A percentile compares a stretch with the other conserved stretches of the same genome.
Evolutionary conservation across 129 eudicot genomes (phyloP).

Genomic region (Erigeron canadensis): DNA sequence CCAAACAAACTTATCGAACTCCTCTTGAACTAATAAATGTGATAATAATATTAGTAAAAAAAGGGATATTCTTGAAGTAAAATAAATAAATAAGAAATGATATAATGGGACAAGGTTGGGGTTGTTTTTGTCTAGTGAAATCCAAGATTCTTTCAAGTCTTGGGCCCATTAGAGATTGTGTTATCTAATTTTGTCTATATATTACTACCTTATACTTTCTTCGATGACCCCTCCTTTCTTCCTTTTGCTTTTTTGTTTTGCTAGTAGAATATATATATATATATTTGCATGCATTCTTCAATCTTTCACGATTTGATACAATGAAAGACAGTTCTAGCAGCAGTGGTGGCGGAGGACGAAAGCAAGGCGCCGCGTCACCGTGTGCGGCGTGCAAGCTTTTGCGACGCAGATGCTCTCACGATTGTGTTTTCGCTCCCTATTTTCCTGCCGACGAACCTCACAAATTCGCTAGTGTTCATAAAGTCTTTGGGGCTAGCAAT

Average conservation of each 20-base stretch:
- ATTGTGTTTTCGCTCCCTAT: slow-evolving; percentile 78
- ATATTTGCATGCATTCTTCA: slow-evolving; percentile 25
- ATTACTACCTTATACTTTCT: slow-evolving; percentile 33
- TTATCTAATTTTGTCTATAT: slow-evolving; percentile 45
- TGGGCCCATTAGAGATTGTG: slow-evolving; percentile 52
- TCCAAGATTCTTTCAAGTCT: slow-evolving; percentile 30
- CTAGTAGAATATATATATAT: not conserved
- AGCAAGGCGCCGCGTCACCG: slow-evolving; percentile 76
- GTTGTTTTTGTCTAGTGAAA: slow-evolving; percentile 46
- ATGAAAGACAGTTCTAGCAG: slow-evolving; percentile 54
- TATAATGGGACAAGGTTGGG: slow-evolving; percentile 6
- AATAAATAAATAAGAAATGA: not conserved
- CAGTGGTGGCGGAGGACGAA: slow-evolving; percentile 40
- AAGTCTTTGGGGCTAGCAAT: slow-evolving; percentile 95
- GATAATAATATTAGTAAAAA: too few relatives aligned
- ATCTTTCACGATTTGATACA: not conserved
- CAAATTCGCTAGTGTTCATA: slow-evolving; percentile 84
- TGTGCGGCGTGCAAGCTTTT: slow-evolving; percentile 89
- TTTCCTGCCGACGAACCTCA: slow-evolving; percentile 88
- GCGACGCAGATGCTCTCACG: slow-evolving; percentile 71
- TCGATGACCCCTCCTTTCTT: slow-evolving; percentile 38
- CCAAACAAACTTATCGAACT: too few relatives aligned
- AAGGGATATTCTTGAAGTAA: not conserved
- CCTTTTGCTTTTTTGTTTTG: slow-evolving; percentile 4
- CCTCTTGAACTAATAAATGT: too few relatives aligned